Base-by-base conservation (phyloP, 2,329 filamentous ascomycete species). In the Kalaharituber pfeilii region DNA sequence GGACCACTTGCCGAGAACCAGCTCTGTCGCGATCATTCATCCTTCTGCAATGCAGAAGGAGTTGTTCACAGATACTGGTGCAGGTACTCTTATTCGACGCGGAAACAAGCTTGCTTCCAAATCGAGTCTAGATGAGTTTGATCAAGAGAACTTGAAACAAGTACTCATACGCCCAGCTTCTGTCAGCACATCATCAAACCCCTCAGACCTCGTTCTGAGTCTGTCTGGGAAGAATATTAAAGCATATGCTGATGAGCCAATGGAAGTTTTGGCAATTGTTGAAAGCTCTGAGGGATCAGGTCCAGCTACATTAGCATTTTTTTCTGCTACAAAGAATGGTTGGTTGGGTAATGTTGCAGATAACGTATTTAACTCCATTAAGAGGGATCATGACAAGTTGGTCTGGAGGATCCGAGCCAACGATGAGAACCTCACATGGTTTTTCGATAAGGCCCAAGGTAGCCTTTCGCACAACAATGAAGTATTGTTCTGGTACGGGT, bases 401-500 rank as follows among this genome's bases (percentile, higher is more conserved):
- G 84, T 86, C 60, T 98, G 88, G 89, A 94, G 87, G n/a, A 89
- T 95, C 57, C 89, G 85, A 72, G 83, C 88, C 65, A 84, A 93
- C 62, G 88, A 96, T 64, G 89, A 96, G 75, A 95, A 96, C 68
- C 74, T 96, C 64, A 88, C 86, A 9, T 96, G 89, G 91, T 95
- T 96, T 74, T 93, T 94, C 62, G 88, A 94, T 70, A 94, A 94
- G 75, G 84, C 89, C 8, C 87, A 95, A 63, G 89, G 91, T 54
- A 94, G 86, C 69, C 77, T 95, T 64, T 86, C 83, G 59, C 80
- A 81, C 54, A 80, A 86, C 62, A 86, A 86, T 56, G 86, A 88
- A 65, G 86, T 95, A 36, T 81, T 96, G 65, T 96, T 96, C 75
- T 96, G 89, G 84, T 94, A 93, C 68, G 88, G 88, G 52, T 79